Evolutionary conservation across 257 asterid species (phyloP), one percentile per base, ranked within the genome.

Genomic region (Apocynum venetum): DNA sequence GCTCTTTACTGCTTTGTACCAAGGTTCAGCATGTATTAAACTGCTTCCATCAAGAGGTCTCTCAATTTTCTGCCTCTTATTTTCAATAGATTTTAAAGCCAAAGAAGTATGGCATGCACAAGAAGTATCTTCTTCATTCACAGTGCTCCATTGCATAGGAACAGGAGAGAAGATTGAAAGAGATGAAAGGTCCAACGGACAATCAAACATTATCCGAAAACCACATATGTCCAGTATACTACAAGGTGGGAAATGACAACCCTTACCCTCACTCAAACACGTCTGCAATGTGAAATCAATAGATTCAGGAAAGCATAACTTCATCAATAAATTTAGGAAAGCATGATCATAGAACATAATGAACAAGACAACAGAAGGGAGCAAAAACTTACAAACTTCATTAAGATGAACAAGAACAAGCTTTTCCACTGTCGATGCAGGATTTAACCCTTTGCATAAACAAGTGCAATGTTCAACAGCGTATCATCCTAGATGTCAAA

Each of bases 181-280:
- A 55, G 90, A 82, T 17, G 98, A 90, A 72, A 94, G 96, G 83
- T 94, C 98, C 76, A 94, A 43, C 41, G 98, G 97, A 85, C 87
- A 92, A 82, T 93, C 98, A 25, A 93, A 69, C 71, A 93, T 84
- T 65, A 93, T 83, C 83, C 88, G 82, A 64, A 90, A 87, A 70
- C 96, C 98, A 25, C 84, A 81, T 17, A 93, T 78, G 60, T 89
- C 89, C 79, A 92, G 73, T 74, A 92, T 83, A 85, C 88, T 92
- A 88, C 93, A 92, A 61, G 98, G 93, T 13, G 98, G 98, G 85
- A 89, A 92, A 79, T 92, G 82, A 63, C 77, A 90, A 19, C 96
- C 97, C 73, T 78, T 84, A 78, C 97, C 98, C 79, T 88, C 88
- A 61, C 91, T 94, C 85, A 94, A 88, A 85, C 97, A 94, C 51